Evolutionary conservation across 345 rosid species (phyloP).

Genomic region (Populus alba): DNA sequence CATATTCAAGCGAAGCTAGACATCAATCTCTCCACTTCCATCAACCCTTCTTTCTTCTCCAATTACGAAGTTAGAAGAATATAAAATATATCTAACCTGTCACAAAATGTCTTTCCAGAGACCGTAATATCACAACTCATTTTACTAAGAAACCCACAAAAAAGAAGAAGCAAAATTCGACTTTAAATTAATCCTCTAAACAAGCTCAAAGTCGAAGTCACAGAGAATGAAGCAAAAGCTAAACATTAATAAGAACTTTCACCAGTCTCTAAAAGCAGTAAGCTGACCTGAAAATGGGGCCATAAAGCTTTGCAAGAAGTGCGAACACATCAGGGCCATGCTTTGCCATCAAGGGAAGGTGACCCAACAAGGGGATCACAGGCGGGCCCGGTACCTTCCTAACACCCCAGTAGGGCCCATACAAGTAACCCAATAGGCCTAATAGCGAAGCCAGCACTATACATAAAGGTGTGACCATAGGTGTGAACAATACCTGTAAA

Average conservation of each 20-base stretch:
- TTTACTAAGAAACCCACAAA: too few species aligned
- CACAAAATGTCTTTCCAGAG: not conserved
- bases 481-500: slow-evolving; percentile 5
- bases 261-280: not conserved
- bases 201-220: not conserved
- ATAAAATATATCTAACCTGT: too few species aligned
- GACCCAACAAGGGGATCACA: slow-evolving; percentile 39
- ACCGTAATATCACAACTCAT: not conserved
- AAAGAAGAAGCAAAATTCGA: not conserved
- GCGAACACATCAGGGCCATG: slow-evolving; percentile 79
- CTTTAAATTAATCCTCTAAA: not conserved
- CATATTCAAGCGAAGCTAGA: not conserved
- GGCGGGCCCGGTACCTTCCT: slow-evolving; percentile 29
- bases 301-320: slow-evolving; percentile 70
- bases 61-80: not conserved
- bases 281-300: slow-evolving; percentile 85
- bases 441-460: slow-evolving; percentile 24
- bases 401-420: slow-evolving; percentile 35
- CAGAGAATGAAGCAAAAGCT: not conserved
- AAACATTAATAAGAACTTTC: not conserved
- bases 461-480: slow-evolving; percentile 9
- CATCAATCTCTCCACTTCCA: not conserved
- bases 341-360: slow-evolving; percentile 81
- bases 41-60: not conserved
- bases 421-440: slow-evolving; percentile 46